A percentile compares a stretch with the other conserved stretches of the same genome.
phyloP scores from a whole-genome alignment of 805 yeast species.

The Schwanniomyces polymorphus region DNA sequence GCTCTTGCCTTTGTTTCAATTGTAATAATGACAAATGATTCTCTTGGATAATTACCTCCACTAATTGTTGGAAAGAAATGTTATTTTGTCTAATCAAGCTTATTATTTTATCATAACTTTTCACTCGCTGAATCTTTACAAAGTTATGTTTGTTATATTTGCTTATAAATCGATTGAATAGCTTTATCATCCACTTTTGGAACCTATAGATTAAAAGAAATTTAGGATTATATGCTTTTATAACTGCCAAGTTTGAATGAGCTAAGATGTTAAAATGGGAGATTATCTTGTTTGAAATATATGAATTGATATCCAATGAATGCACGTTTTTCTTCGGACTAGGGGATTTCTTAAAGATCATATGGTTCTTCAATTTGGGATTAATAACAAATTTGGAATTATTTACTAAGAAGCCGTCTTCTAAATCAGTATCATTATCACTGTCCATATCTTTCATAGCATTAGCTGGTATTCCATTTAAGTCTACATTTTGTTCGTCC shows the following conservation, averaged over 20 bases:
- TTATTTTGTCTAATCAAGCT: slow-evolving; percentile 17
- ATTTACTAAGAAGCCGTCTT: background rate
- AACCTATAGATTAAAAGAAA: slow-evolving; percentile 25
- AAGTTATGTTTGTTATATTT: slow-evolving; percentile 22
- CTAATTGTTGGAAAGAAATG: slow-evolving; percentile 21
- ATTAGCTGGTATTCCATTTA: background rate
- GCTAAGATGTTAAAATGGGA: slow-evolving; percentile 20
- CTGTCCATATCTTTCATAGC: background rate
- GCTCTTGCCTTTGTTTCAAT: slow-evolving; percentile 11
- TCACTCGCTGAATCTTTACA: slow-evolving; percentile 17
- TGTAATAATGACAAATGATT: slow-evolving; percentile 18
- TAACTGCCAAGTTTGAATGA: slow-evolving; percentile 16
- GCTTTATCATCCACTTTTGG: slow-evolving; percentile 34
- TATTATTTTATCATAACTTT: slow-evolving; percentile 21
- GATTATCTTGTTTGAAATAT: slow-evolving; percentile 22
- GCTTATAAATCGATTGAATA: slow-evolving; percentile 34
- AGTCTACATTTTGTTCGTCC: background rate
- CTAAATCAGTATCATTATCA: background rate
- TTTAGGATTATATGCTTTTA: slow-evolving; percentile 25
- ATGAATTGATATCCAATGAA: slow-evolving; percentile 12
- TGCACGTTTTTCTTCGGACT: background rate
- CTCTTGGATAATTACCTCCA: slow-evolving; percentile 25
- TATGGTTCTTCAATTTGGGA: slow-evolving; percentile 10
- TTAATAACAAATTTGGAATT: slow-evolving; percentile 8
- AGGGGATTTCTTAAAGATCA: slow-evolving; percentile 10